phyloP scores from a whole-genome alignment of 2,329 filamentous ascomycete species.

The Cladophialophora immunda region DNA sequence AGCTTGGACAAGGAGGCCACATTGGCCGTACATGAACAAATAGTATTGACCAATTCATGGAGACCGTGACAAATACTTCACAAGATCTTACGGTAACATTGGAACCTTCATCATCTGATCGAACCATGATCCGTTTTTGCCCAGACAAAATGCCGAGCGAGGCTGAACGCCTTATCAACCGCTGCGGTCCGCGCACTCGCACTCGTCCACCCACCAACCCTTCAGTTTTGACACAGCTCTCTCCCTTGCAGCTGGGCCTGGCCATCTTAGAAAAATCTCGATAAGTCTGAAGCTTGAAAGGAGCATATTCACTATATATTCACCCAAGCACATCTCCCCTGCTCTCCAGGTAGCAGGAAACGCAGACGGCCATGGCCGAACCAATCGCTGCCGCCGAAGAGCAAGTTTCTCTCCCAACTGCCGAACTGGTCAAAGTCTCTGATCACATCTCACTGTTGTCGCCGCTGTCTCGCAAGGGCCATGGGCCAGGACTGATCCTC shows the following conservation, averaged over 20 bases:
- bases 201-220: not conserved
- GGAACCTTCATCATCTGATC: not conserved
- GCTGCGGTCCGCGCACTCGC: constrained; percentile 3
- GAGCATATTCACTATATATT: not conserved
- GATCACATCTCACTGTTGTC: constrained; percentile 46
- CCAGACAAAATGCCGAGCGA: constrained; percentile 1
- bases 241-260: not conserved
- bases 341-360: not conserved
- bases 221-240: not conserved
- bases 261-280: not conserved
- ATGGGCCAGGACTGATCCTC: constrained; percentile 59
- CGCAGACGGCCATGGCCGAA: constrained; percentile 12
- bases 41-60: not conserved
- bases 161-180: constrained; percentile 5
- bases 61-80: not conserved
- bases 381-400: constrained; percentile 6
- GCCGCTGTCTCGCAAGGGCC: constrained; percentile 59
- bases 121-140: not conserved
- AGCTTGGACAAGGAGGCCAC: not conserved
- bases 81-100: not conserved
- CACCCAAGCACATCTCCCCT: not conserved
- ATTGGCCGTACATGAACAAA: not conserved
- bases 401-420: constrained; percentile 23
- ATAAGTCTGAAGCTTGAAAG: not conserved
- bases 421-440: constrained; percentile 22